Percentiles rank a stretch among this genome's conserved stretches.
phyloP scores from a whole-genome alignment of 108 stramenopile species.

The Chaetoceros tenuissimus region DNA sequence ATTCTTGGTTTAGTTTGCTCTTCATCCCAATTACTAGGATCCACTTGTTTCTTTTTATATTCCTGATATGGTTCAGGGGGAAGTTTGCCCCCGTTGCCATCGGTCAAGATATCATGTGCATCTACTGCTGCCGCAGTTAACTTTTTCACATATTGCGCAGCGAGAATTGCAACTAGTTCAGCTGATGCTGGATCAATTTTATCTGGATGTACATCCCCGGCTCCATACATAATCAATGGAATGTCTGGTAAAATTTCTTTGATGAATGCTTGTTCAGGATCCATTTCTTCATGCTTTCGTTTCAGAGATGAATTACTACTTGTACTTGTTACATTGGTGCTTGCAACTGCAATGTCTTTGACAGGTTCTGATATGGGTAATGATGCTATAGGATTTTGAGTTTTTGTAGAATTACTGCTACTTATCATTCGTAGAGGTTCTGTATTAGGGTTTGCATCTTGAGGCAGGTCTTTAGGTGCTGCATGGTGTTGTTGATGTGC shows the following conservation, averaged over 20 bases:
- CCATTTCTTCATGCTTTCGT: no score
- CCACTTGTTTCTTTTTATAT: constrained; percentile 3
- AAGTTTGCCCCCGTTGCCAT: constrained; percentile 25
- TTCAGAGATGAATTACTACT: no score
- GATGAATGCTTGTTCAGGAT: constrained; percentile 21
- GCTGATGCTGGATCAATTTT: constrained; percentile 48
- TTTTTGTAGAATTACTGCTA: no score
- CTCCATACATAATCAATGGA: constrained; percentile 72
- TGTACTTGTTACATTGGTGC: no score
- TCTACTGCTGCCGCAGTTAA: constrained; percentile 68
- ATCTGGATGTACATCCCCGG: constrained; percentile 56
- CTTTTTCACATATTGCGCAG: constrained; percentile 54
- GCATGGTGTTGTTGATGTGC: no score
- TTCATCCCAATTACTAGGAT: constrained; percentile 65
- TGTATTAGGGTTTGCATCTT: no score
- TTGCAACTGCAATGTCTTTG: no score
- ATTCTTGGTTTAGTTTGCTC: constrained; percentile 57
- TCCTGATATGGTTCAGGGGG: constrained; percentile 3
- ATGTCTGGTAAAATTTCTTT: constrained; percentile 47
- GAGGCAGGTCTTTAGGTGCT: no score
- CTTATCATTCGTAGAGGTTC: no score
- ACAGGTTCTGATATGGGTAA: no score
- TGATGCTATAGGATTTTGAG: no score
- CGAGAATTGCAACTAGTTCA: constrained; percentile 49
- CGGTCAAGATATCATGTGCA: constrained; percentile 64